Base-by-base conservation (phyloP, 2,329 filamentous ascomycete genomes). In the Microcyclosporella mali region DNA sequence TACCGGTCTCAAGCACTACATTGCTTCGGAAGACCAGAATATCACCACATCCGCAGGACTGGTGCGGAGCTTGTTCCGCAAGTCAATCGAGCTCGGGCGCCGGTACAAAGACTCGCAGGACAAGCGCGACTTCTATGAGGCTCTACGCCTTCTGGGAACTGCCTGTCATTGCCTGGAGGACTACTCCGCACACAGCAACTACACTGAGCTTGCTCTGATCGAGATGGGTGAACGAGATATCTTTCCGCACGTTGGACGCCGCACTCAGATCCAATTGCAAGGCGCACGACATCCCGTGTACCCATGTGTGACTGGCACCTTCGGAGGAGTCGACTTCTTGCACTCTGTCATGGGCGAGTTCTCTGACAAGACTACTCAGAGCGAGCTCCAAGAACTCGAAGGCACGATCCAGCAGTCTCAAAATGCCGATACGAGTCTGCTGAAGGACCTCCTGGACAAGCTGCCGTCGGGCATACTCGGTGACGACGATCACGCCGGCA, bases 121-220 rank as follows among this genome's bases (percentile, higher is more conserved):
- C 56, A 80, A 87, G 60, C 76, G 74, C n/a, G 88, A 95, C 58
- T 76, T 94, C 21, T 82, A 92, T 62, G 90, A 95, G 68, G 85
- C 88, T 42, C 77, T 95, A 36, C 81, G 89, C 41, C 74, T 95
- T 14, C 71, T 95, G 50, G 90, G 90, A 45, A 95, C 88, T 45
- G 89, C 84, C 28, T 77, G 88, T 43, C 90, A 97, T 69, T 95
- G 88, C 62, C 70, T 95, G 17, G 89, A 94, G 69, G 89, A 95
- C 62, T 97, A 83, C 69, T 82, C 88, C 41, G 90, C 89, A 12
- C 90, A 95, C 68, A 94, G 87, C 63, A 95, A 95, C 72, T 95
- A 94, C 67, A 81, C 76, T 11, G 89, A 95, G 65, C 78, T 95
- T 45, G 86, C 85, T 45, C 74, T 95, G 36, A 88, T 92, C 56